These are phyloP conservation scores for Oryza punctata DNA, from an alignment of 176 grass and related monocot genomes.

Conservation along the genomic window DNA sequence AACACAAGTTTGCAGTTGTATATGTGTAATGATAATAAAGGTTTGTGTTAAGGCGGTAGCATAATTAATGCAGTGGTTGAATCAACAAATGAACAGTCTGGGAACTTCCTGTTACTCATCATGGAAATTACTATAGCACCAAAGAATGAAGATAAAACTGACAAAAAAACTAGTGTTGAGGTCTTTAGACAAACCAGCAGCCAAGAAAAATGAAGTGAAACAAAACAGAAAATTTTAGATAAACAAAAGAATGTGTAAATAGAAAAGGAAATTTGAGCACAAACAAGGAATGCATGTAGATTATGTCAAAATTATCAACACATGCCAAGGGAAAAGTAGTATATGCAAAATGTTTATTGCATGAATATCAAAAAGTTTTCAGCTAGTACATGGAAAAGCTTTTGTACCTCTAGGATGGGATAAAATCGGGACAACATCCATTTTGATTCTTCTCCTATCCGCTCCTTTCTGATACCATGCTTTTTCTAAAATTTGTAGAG, in stretches of 20 bases:
- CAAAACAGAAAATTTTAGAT: neutral
- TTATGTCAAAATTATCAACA: neutral
- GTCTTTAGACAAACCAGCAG: neutral
- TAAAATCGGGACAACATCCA: constrained; percentile 85
- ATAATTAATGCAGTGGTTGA: too few species aligned
- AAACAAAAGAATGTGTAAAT: neutral
- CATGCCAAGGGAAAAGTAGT: neutral
- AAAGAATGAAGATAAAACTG: too few species aligned
- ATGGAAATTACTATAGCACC: too few species aligned
- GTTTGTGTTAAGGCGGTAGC: too few species aligned
- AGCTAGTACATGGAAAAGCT: neutral
- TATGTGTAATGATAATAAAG: too few species aligned
- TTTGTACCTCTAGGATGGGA: constrained; percentile 76
- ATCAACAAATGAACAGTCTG: too few species aligned
- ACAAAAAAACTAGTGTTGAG: neutral
- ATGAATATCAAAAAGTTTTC: too few species aligned
- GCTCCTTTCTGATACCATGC: constrained; percentile 66
- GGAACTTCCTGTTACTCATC: too few species aligned
- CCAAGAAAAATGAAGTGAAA: neutral
- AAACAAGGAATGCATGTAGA: neutral
- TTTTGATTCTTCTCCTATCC: constrained; percentile 59
- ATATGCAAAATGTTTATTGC: too few species aligned
- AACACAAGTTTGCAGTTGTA: too few species aligned
- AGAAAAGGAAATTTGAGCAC: neutral
- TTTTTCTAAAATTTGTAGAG: constrained; percentile 63